Conservation (phyloP, 1,284 basidiomycete genomes). For the Irpex sp. region DNA sequence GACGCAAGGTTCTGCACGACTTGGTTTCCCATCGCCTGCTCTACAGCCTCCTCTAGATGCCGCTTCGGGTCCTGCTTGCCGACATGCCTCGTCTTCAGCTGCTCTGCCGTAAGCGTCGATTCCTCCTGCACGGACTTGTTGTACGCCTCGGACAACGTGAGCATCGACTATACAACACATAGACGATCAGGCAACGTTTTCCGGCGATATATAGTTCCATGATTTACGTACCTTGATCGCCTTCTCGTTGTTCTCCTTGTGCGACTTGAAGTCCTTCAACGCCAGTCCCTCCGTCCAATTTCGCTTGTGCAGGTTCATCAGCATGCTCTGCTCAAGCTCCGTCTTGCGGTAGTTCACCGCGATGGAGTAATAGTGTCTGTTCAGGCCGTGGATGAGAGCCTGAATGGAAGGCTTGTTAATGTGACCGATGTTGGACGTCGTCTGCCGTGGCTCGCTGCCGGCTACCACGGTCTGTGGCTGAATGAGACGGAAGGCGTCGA, state of each 20-base stretch:
- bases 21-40: slow-evolving; percentile 93
- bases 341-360: slow-evolving; percentile 97
- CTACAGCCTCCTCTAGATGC: slow-evolving; percentile 94
- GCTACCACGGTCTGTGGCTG: slow-evolving; percentile 81
- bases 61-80: slow-evolving; percentile 98
- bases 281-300: slow-evolving; percentile 97
- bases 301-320: slow-evolving; percentile 95
- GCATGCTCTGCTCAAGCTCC: slow-evolving; percentile 95
- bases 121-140: slow-evolving; percentile 97
- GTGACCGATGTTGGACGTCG: slow-evolving; percentile 97
- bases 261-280: slow-evolving; percentile 80
- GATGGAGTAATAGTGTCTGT: slow-evolving; percentile 95
- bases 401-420: slow-evolving; percentile 99
- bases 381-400: slow-evolving; percentile 91
- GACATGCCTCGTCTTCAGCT: slow-evolving; percentile 93
- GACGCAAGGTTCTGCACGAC: slow-evolving; percentile 92
- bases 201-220: not conserved
- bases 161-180: slow-evolving; percentile 68
- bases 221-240: slow-evolving; percentile 72
- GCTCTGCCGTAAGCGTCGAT: slow-evolving; percentile 83
- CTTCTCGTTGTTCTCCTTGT: slow-evolving; percentile 84
- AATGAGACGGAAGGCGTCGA: slow-evolving; percentile 98
- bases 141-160: slow-evolving; percentile 84
- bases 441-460: slow-evolving; percentile 94
- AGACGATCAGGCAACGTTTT: slow-evolving; percentile 10